Evolutionary conservation across 306 rosid genomes (phyloP).

Genomic region (Trichosanthes cucumerina): DNA sequence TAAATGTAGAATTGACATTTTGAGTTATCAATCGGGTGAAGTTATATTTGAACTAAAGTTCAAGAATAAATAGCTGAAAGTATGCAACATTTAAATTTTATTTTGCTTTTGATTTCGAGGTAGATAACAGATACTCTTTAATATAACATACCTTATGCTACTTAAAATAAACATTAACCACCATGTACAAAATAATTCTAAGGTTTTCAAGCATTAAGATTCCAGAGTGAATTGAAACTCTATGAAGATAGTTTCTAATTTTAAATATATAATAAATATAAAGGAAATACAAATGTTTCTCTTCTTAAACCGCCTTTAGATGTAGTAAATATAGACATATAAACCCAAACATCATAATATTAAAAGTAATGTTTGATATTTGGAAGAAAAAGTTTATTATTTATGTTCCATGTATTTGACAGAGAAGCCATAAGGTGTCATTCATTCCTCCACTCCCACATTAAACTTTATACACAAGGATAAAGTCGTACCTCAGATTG

Average conservation of each 20-base stretch:
- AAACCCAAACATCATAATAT: not conserved
- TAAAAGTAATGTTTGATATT: not conserved
- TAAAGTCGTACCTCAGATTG: constrained; percentile 64
- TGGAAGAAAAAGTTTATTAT: not conserved
- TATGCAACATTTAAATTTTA: too few species aligned
- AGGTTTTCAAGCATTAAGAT: not conserved
- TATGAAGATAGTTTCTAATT: not conserved
- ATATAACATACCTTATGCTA: not conserved
- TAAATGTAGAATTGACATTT: not conserved
- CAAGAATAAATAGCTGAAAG: too few species aligned
- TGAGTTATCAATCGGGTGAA: not conserved
- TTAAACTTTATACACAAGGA: not conserved
- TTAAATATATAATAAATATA: not conserved
- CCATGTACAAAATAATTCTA: not conserved
- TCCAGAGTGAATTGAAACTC: not conserved
- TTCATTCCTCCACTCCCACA: not conserved
- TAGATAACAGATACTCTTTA: not conserved
- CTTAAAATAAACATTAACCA: not conserved
- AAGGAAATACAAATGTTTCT: not conserved
- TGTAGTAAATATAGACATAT: not conserved
- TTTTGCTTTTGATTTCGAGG: not conserved
- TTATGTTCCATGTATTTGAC: not conserved
- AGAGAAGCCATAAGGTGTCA: not conserved
- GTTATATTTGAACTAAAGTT: too few species aligned
- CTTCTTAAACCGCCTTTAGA: not conserved